Evolutionary conservation across 2,329 filamentous ascomycete species (phyloP).

Genomic region (Pseudocercospora crystallina): DNA sequence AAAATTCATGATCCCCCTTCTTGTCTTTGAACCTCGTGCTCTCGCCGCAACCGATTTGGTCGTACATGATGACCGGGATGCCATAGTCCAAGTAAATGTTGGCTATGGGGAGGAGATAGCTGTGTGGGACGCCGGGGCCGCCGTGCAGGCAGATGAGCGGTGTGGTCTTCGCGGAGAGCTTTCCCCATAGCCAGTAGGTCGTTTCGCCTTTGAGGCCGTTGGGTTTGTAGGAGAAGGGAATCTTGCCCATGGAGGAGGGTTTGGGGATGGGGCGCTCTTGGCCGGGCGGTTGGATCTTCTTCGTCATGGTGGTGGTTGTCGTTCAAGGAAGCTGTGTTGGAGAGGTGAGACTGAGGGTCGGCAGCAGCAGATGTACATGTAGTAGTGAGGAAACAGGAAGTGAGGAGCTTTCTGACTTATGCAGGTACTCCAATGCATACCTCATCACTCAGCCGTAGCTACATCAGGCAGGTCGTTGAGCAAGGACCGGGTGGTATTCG

Average conservation of each 20-base stretch:
- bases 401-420: no score
- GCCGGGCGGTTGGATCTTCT: conserved; percentile 23
- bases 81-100: conserved; percentile 37
- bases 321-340: no score
- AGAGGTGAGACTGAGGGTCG: no score
- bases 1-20: conserved; percentile 48
- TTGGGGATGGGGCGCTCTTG: conserved; percentile 26
- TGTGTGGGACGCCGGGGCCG: conserved; percentile 46
- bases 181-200: conserved; percentile 42
- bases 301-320: conserved; percentile 8
- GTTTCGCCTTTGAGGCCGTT: conserved; percentile 40
- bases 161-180: conserved; percentile 29
- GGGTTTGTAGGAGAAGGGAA: conserved; percentile 35
- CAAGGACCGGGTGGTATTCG: no score
- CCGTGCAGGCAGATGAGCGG: conserved; percentile 46
- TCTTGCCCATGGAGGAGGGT: conserved; percentile 28
- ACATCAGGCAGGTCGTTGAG: no score
- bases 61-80: conserved; percentile 54
- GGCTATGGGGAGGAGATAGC: conserved; percentile 39
- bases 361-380: no score
- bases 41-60: conserved; percentile 53
- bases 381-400: no score
- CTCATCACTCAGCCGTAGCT: no score
- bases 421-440: no score
- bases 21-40: conserved; percentile 52